Evolutionary conservation across 139 green algal genomes (phyloP).

Genomic region (Tetraselmis striata): DNA sequence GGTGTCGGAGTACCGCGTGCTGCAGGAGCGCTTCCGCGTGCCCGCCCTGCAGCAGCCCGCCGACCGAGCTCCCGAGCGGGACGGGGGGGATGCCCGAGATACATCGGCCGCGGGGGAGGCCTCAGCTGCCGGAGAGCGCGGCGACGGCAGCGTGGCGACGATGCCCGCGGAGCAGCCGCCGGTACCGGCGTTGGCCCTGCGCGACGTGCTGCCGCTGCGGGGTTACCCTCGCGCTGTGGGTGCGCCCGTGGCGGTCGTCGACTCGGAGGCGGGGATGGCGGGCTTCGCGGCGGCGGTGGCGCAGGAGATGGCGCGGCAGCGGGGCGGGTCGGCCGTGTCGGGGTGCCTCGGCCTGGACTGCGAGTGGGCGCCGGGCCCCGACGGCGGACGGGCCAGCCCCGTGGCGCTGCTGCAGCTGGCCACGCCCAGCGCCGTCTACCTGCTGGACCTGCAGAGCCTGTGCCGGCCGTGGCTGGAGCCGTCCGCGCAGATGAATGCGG

Average conservation of each 20-base stretch:
- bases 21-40: neutral
- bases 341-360: conserved; percentile 19
- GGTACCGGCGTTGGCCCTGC: neutral
- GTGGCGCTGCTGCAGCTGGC: conserved; percentile 30
- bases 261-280: neutral
- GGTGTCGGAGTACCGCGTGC: conserved; percentile 11
- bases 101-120: no score
- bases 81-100: no score
- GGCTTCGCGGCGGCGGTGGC: neutral
- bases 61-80: no score
- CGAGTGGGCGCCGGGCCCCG: conserved; percentile 21
- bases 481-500: neutral
- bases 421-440: conserved; percentile 7
- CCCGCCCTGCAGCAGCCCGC: no score
- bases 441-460: conserved; percentile 25
- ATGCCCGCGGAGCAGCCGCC: neutral
- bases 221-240: neutral
- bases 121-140: no score
- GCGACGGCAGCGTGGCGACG: neutral
- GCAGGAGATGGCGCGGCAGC: neutral
- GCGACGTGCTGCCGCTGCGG: neutral
- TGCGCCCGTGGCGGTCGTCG: neutral
- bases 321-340: neutral
- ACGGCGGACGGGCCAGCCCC: neutral
- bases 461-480: neutral